Conservation (phyloP, 2,329 filamentous ascomycete species). For the Cercospora berteroae region DNA sequence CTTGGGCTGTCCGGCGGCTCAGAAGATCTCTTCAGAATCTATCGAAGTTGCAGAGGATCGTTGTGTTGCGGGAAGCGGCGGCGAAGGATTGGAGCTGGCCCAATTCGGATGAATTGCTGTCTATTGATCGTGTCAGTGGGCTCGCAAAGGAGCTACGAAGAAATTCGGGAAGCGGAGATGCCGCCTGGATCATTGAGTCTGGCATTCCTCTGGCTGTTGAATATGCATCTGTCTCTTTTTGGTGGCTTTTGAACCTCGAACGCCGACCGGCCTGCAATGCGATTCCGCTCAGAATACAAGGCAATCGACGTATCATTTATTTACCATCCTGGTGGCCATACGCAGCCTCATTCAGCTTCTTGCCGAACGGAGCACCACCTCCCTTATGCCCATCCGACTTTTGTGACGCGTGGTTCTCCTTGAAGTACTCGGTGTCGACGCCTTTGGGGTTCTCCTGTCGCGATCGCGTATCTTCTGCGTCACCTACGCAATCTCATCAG, state of each 20-base stretch:
- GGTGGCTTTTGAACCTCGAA: neutral
- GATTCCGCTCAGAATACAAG: neutral
- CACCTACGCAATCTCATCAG: constrained; percentile 21
- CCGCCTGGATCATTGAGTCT: neutral
- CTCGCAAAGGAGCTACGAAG: neutral
- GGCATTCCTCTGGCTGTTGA: constrained; percentile 1
- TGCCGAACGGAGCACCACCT: constrained; percentile 25
- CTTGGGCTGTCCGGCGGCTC: neutral
- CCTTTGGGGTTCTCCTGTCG: constrained; percentile 34
- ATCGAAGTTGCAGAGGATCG: neutral
- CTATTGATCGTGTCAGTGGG: neutral
- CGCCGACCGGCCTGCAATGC: constrained; percentile 1
- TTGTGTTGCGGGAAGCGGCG: neutral
- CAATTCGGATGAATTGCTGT: neutral
- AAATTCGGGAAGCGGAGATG: neutral
- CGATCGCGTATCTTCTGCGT: constrained; percentile 27
- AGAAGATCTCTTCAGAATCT: neutral
- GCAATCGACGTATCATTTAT: constrained; percentile 14
- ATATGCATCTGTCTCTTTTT: constrained; percentile 4
- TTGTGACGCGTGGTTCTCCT: constrained; percentile 35
- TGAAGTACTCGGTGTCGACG: constrained; percentile 34
- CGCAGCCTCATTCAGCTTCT: constrained; percentile 35
- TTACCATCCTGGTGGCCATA: constrained; percentile 40
- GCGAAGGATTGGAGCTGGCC: neutral
- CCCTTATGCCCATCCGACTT: constrained; percentile 26